Percentiles rank a stretch among this genome's conserved stretches.
Evolutionary conservation across 768 basidiomycete species (phyloP).

Genomic region (Boletus coccyginus): DNA sequence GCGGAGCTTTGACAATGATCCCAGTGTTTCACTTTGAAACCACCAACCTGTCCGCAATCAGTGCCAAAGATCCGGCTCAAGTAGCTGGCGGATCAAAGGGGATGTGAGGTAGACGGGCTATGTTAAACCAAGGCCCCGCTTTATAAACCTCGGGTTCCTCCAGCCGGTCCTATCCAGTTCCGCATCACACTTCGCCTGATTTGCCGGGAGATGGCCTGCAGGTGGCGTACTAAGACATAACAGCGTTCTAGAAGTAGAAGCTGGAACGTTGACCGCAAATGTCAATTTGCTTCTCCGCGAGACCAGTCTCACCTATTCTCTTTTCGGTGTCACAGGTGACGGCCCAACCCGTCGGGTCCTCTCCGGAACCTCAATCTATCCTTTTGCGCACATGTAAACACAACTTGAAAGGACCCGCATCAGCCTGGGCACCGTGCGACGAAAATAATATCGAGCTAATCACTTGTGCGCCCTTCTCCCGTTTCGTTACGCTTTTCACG

Average conservation of each 20-base stretch:
- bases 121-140: not conserved
- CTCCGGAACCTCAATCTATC: too few relatives aligned
- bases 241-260: not conserved
- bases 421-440: too few relatives aligned
- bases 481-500: not conserved
- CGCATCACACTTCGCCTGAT: not conserved
- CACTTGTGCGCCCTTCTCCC: not conserved
- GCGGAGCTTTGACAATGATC: constrained; percentile 5
- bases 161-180: not conserved
- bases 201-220: not conserved
- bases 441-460: too few relatives aligned
- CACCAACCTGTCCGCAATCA: not conserved
- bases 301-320: not conserved
- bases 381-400: too few relatives aligned
- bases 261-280: not conserved
- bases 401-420: too few relatives aligned
- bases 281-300: not conserved
- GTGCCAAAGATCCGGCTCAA: too few relatives aligned
- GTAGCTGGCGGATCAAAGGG: not conserved
- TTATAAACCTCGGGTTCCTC: not conserved
- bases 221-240: not conserved
- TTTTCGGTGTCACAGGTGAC: too few relatives aligned
- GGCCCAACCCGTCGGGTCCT: too few relatives aligned
- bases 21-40: constrained; percentile 13
- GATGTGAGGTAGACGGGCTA: not conserved